Evolutionary conservation across 2,329 filamentous ascomycete genomes (phyloP).

Genomic region (Colletotrichum paranaense): DNA sequence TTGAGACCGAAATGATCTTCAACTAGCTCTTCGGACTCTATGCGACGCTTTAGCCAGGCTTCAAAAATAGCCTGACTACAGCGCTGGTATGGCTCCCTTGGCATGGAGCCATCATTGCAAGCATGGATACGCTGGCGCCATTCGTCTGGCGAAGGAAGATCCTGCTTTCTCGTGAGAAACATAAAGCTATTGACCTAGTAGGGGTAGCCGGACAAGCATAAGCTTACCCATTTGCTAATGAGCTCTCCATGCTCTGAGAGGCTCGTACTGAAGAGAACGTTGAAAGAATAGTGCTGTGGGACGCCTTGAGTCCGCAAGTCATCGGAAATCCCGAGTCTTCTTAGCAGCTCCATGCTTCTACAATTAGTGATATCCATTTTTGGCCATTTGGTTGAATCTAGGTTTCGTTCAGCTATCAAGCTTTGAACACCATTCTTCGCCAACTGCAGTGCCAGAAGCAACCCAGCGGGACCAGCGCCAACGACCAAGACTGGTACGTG

Average conservation of each 20-base stretch:
- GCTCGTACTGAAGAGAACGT: not conserved
- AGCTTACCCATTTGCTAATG: not conserved
- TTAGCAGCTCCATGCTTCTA: not conserved
- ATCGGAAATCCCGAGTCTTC: not conserved
- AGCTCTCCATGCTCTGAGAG: not conserved
- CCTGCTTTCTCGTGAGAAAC: not conserved
- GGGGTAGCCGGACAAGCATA: too few species aligned
- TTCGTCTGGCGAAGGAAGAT: not conserved
- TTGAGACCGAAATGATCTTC: not conserved
- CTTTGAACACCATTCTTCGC: not conserved
- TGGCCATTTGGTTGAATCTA: not conserved
- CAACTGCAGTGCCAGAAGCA: not conserved
- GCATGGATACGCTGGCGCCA: not conserved
- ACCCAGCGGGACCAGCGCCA: not conserved
- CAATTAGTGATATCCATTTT: not conserved
- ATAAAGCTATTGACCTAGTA: too few species aligned
- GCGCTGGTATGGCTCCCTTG: not conserved
- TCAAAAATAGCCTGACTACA: not conserved
- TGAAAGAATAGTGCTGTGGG: not conserved
- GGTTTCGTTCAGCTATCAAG: not conserved
- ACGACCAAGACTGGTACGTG: not conserved
- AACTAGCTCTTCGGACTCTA: not conserved
- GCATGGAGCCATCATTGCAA: not conserved
- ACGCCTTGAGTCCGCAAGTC: not conserved
- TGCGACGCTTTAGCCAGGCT: not conserved